Evolutionary conservation across 2,329 filamentous ascomycete species (phyloP).

Genomic region (Myriosclerotinia curreyana): DNA sequence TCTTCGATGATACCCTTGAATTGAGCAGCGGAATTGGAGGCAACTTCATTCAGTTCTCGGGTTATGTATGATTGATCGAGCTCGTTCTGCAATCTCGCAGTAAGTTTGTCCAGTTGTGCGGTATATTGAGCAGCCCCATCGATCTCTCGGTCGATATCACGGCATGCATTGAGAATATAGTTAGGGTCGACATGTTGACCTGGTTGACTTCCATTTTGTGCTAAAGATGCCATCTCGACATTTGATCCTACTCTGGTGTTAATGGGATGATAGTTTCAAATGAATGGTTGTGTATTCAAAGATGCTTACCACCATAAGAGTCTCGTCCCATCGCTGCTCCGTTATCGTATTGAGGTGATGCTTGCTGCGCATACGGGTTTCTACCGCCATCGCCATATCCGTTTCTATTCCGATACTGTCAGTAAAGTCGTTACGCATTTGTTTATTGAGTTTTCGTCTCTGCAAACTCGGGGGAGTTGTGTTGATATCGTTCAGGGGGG

Average conservation of each 20-base stretch:
- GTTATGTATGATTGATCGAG: slow-evolving; percentile 49
- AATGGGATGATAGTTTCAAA: not conserved
- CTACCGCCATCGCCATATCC: not conserved
- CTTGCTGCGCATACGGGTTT: slow-evolving; percentile 51
- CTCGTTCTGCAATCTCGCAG: slow-evolving; percentile 66
- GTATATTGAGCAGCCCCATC: slow-evolving; percentile 71
- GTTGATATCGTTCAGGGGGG: not conserved
- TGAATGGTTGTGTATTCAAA: rapidly evolving
- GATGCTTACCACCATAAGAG: slow-evolving; percentile 42
- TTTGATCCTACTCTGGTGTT: slow-evolving; percentile 34
- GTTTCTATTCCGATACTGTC: not conserved
- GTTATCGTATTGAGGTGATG: slow-evolving; percentile 42
- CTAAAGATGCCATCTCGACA: slow-evolving; percentile 67
- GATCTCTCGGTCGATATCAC: slow-evolving; percentile 71
- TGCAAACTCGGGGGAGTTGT: no score
- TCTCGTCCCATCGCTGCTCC: slow-evolving; percentile 41
- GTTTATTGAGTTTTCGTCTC: not conserved
- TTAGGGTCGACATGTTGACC: slow-evolving; percentile 60
- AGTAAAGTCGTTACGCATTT: not conserved
- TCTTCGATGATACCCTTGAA: slow-evolving; percentile 2
- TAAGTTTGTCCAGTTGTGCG: slow-evolving; percentile 63
- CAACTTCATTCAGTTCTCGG: slow-evolving; percentile 67
- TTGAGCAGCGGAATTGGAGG: slow-evolving; percentile 71
- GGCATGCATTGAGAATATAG: slow-evolving; percentile 79
- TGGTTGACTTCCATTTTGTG: slow-evolving; percentile 46